Evolutionary conservation across 768 basidiomycete species (phyloP), one percentile per base, ranked within the genome.

Genomic region (Boletus reticulatus): DNA sequence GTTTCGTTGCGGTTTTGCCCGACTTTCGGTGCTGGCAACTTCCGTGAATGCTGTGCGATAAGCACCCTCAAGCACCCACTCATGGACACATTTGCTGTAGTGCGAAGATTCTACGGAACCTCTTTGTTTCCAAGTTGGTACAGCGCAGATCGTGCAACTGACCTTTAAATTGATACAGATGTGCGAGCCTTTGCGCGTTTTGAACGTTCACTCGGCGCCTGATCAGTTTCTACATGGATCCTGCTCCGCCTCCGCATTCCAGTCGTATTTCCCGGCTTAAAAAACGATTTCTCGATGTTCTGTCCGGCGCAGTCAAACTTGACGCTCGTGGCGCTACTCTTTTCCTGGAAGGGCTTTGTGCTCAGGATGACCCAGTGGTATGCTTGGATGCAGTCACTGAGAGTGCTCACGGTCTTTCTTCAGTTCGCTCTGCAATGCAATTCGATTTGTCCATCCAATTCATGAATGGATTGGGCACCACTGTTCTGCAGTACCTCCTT

Each of bases 321-420:
- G 60, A 69, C 4, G 12, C 60, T 32, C 61, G 61, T 7, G 48
- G 61, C 2, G 52, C 59, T 13, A 20, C 45, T 1, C 72, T 69
- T 11, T 83, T 84, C 52, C 62, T 84, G 5, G 75, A 84, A 53
- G 78, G 76, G 1, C 67, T 84, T 11, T 80, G 72, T 62, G 62
- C 58, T 13, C 77, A 78, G 49, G 63, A 68, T 5, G 77, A 81
- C 41, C 63, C 75, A 2, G 61, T 65, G 4, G 58, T 54, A 7
- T 80, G 77, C 61, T 53, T 81, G 50, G 56, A 68, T 50, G 72
- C 66, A 22, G 67, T 84, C 29, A 63, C 68, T 1, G 63, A 60
- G 19, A 76, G 73, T 59, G 41, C 64, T n/a, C 53, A 60, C 1
- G 83, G 82, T 7, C 60, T 79, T 2, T 32, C 48, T 8, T 62